Percentiles rank a stretch among this genome's conserved stretches.
Evolutionary conservation across 2,329 filamentous ascomycete species (phyloP).

Genomic region (Sclerotinia sclerotiorum): DNA sequence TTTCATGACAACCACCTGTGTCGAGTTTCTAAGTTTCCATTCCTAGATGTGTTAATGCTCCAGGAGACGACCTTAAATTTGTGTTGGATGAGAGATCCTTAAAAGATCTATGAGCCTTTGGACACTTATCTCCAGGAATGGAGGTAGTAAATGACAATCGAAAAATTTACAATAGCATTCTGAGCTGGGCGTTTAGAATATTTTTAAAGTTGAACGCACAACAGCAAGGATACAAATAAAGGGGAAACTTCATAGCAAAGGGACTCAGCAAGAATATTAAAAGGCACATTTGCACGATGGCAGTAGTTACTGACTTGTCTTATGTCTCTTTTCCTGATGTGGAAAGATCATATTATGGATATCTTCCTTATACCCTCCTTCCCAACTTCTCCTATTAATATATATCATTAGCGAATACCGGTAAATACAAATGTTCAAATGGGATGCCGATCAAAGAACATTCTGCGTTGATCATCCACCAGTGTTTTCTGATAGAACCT

Average conservation of each 20-base stretch:
- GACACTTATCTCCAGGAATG: neutral
- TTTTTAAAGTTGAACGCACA: too few relatives aligned
- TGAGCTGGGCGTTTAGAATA: neutral
- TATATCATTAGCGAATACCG: neutral
- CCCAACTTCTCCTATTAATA: neutral
- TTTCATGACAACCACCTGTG: neutral
- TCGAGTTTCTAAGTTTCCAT: neutral
- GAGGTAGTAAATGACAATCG: too few relatives aligned
- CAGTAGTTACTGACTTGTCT: neutral
- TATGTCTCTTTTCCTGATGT: neutral
- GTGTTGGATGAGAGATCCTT: too few relatives aligned
- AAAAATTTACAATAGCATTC: neutral
- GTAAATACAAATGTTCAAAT: neutral
- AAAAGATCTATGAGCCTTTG: neutral
- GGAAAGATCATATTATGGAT: neutral
- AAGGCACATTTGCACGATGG: neutral
- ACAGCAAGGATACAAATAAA: neutral
- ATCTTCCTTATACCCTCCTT: neutral
- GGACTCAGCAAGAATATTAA: neutral
- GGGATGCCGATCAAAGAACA: neutral
- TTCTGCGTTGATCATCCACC: neutral
- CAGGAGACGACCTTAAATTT: too few relatives aligned
- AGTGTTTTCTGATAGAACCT: conserved; percentile 3
- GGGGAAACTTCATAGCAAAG: neutral
- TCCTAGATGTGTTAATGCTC: neutral